Evolutionary conservation across 345 rosid species (phyloP).

Genomic region (Litchi chinensis): DNA sequence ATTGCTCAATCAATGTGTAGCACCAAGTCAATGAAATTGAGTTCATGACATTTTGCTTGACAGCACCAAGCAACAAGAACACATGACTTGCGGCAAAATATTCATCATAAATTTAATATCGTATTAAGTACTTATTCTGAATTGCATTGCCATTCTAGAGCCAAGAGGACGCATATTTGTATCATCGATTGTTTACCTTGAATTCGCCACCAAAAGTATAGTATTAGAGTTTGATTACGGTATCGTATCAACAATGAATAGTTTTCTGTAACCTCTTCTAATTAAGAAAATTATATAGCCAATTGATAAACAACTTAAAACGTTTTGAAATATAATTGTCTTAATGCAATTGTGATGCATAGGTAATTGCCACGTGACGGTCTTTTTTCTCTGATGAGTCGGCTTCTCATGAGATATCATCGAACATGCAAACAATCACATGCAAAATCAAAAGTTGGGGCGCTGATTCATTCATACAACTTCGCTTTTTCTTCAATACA

Average conservation of each 20-base stretch:
- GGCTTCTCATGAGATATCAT: background rate
- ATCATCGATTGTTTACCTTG: too few relatives aligned
- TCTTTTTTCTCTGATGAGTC: background rate
- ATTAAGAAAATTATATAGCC: too few relatives aligned
- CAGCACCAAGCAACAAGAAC: constrained; percentile 3
- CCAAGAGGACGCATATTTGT: too few relatives aligned
- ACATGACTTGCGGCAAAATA: background rate
- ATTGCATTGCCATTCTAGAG: background rate
- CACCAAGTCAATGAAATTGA: constrained; percentile 23
- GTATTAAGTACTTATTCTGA: background rate
- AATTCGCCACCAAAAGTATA: too few relatives aligned
- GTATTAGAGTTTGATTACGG: too few relatives aligned
- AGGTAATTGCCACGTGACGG: too few relatives aligned
- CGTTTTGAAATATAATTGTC: too few relatives aligned
- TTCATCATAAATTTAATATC: background rate
- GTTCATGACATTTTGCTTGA: constrained; percentile 21
- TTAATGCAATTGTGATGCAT: too few relatives aligned
- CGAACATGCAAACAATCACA: background rate
- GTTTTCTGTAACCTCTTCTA: too few relatives aligned
- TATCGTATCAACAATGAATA: too few relatives aligned
- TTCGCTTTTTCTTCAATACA: background rate
- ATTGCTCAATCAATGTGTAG: constrained; percentile 4
- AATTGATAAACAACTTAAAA: too few relatives aligned
- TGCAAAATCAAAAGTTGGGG: constrained; percentile 13
- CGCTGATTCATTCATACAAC: background rate